Evolutionary conservation across 345 rosid genomes (phyloP).

Genomic region (Dipteronia dyeriana): DNA sequence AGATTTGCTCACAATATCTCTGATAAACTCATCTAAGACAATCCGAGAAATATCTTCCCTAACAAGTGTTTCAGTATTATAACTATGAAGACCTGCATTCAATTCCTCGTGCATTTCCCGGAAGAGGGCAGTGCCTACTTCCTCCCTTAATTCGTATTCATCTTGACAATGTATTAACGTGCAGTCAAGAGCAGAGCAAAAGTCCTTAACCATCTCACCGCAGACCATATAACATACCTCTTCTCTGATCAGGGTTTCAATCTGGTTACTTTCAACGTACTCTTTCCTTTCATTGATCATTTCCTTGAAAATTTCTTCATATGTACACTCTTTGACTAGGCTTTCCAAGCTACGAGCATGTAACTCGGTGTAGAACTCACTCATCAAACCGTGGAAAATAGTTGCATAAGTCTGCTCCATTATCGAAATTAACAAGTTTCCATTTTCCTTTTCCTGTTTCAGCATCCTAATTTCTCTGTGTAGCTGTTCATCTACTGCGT

Average conservation of each 20-base stretch:
- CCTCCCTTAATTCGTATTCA: constrained; percentile 23
- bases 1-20: constrained; percentile 15
- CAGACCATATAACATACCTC: constrained; percentile 23
- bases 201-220: constrained; percentile 20
- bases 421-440: constrained; percentile 28
- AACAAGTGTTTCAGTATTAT: constrained; percentile 14
- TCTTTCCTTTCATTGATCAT: constrained; percentile 24
- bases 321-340: too few species aligned
- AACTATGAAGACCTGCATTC: constrained; percentile 26
- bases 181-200: background rate
- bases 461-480: constrained; percentile 26
- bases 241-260: constrained; percentile 20
- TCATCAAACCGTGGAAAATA: constrained; percentile 34
- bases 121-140: constrained; percentile 14
- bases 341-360: constrained; percentile 14
- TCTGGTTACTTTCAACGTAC: constrained; percentile 22
- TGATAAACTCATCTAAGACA: constrained; percentile 37
- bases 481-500: constrained; percentile 27
- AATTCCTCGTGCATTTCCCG: constrained; percentile 29
- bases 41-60: constrained; percentile 38
- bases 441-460: constrained; percentile 46
- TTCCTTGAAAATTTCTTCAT: constrained; percentile 18
- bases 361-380: constrained; percentile 24
- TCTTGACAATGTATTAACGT: constrained; percentile 1
- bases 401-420: constrained; percentile 44